A percentile compares a stretch with the other conserved stretches of the same genome.
These are phyloP conservation scores for Hypomyces perniciosus DNA, from an alignment of 2,329 filamentous ascomycete species.

Conservation along the genomic window DNA sequence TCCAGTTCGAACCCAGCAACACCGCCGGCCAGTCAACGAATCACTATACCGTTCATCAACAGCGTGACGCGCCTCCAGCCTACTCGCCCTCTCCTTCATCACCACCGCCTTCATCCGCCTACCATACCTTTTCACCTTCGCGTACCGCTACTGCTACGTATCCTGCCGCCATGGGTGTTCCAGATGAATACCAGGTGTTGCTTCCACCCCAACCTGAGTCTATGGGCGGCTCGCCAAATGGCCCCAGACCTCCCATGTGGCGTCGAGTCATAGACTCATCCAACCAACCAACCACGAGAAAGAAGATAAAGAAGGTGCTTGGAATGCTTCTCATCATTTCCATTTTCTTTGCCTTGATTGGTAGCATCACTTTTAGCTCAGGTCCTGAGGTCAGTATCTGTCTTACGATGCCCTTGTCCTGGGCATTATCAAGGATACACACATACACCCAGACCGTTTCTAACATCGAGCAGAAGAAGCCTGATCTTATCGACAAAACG, in stretches of 20 bases:
- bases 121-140: constrained; percentile 37
- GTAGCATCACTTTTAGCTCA: constrained; percentile 14
- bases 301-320: constrained; percentile 25
- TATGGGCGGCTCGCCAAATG: constrained; percentile 32
- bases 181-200: constrained; percentile 38
- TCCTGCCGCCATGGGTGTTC: constrained; percentile 33
- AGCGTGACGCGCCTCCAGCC: constrained; percentile 42
- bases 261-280: constrained; percentile 22
- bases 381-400: constrained; percentile 25
- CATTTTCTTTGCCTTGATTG: constrained; percentile 25
- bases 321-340: constrained; percentile 29
- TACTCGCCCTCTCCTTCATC: constrained; percentile 41
- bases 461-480: constrained; percentile 12
- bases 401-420: neutral
- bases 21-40: constrained; percentile 2
- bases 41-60: constrained; percentile 19
- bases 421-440: neutral
- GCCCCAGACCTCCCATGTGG: constrained; percentile 22
- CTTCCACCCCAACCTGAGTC: constrained; percentile 40
- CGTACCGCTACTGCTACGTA: constrained; percentile 3
- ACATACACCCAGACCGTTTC: neutral
- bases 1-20: neutral
- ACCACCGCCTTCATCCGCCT: constrained; percentile 26
- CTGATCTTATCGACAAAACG: constrained; percentile 18
- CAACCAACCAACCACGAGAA: constrained; percentile 18